Evolutionary conservation across 345 rosid genomes (phyloP).

Genomic region (Populus alba): DNA sequence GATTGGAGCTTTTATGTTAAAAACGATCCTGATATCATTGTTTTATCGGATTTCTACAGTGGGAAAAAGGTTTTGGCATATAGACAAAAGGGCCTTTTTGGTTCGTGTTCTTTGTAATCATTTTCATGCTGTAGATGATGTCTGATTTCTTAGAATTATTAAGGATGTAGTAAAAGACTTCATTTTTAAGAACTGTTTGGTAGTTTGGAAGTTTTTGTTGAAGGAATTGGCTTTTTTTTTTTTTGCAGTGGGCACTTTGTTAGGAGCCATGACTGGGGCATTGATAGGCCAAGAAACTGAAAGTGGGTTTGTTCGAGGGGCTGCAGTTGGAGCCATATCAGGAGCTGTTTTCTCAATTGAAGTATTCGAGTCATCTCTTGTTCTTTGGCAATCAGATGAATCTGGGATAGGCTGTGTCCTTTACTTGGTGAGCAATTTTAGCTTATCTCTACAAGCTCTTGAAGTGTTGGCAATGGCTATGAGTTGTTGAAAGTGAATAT

Average conservation of each 20-base stretch:
- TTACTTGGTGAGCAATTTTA: conserved; percentile 68
- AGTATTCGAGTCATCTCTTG: conserved; percentile 93
- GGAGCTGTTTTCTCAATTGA: conserved; percentile 99
- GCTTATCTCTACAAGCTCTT: neutral
- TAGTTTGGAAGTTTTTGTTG: neutral
- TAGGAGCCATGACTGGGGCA: conserved; percentile 99
- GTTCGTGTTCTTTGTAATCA: neutral
- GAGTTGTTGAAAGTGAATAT: neutral
- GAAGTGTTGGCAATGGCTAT: neutral
- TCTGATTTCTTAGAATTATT: neutral
- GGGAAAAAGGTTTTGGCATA: neutral
- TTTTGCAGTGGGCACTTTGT: conserved; percentile 83
- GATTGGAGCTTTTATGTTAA: neutral
- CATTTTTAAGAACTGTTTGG: neutral
- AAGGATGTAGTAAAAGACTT: neutral
- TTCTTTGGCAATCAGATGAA: conserved; percentile 94
- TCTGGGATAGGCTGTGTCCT: conserved; percentile 86
- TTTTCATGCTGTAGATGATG: neutral
- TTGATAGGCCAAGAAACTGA: conserved; percentile 99
- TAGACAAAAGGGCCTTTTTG: neutral
- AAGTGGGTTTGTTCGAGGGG: conserved; percentile 95
- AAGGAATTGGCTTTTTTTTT: conserved; percentile 12
- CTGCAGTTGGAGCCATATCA: conserved; percentile 96
- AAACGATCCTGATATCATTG: neutral
- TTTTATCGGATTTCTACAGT: neutral